Conservation (phyloP, 768 basidiomycete species). For the Lyophyllum shimeji region DNA sequence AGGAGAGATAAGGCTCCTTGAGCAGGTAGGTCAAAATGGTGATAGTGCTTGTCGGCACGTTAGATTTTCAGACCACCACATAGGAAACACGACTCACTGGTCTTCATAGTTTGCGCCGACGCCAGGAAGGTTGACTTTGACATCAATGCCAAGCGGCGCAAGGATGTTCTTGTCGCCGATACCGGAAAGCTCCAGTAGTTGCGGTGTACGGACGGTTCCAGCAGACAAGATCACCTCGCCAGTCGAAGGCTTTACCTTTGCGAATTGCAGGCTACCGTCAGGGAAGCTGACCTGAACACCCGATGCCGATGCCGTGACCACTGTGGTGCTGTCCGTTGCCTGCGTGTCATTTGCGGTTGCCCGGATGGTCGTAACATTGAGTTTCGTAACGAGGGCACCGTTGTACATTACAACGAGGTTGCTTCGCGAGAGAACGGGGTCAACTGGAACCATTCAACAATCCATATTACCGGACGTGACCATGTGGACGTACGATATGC, state of each 20-base stretch:
- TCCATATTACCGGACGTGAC: not conserved
- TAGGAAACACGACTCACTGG: slow-evolving; percentile 18
- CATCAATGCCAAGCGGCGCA: slow-evolving; percentile 21
- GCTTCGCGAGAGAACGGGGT: slow-evolving; percentile 21
- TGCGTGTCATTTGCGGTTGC: too few relatives aligned
- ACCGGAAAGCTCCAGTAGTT: slow-evolving; percentile 34
- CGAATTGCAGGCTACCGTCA: slow-evolving; percentile 20
- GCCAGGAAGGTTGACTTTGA: slow-evolving; percentile 30
- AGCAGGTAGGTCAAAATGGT: slow-evolving; percentile 30
- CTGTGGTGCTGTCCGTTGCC: not conserved
- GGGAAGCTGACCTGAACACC: slow-evolving; percentile 27
- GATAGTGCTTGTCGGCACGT: slow-evolving; percentile 19
- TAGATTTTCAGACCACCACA: not conserved
- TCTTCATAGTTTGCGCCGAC: slow-evolving; percentile 35
- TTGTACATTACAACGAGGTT: slow-evolving; percentile 25
- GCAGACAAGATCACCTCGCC: slow-evolving; percentile 31
- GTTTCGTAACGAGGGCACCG: slow-evolving; percentile 23
- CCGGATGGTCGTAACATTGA: slow-evolving; percentile 15
- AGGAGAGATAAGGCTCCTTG: slow-evolving; percentile 27
- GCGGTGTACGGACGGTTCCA: slow-evolving; percentile 31
- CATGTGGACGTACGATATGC: slow-evolving; percentile 24
- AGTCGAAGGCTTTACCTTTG: slow-evolving; percentile 5
- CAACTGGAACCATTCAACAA: slow-evolving; percentile 17
- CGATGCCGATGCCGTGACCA: slow-evolving; percentile 18
- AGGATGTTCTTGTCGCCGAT: slow-evolving; percentile 25